Evolutionary conservation across 2,329 filamentous ascomycete species (phyloP).

Genomic region (Lasiodiplodia sp.): DNA sequence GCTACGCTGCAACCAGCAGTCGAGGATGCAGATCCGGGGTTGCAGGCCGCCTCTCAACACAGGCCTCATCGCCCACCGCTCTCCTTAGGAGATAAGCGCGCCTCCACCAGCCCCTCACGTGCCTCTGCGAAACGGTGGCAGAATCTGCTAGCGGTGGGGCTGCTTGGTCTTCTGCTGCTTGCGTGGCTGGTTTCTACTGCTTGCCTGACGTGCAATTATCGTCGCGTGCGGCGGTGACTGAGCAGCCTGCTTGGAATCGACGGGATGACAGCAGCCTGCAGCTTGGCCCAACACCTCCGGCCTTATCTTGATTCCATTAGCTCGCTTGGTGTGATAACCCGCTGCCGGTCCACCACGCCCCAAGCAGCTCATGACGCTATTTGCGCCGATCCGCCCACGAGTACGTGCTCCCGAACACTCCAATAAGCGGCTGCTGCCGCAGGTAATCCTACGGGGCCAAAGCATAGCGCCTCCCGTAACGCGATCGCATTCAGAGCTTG

Average conservation of each 20-base stretch:
- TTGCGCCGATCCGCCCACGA: background rate
- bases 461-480: background rate
- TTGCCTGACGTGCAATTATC: background rate
- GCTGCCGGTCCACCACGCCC: slow-evolving; percentile 8
- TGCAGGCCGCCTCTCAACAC: background rate
- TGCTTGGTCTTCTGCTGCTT: background rate
- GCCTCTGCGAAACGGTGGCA: background rate
- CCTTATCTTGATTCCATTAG: slow-evolving; percentile 28
- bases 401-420: background rate
- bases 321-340: slow-evolving; percentile 8
- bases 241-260: background rate
- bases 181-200: slow-evolving; percentile 13
- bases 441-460: background rate
- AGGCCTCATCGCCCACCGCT: slow-evolving; percentile 14
- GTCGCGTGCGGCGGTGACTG: background rate
- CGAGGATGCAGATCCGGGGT: slow-evolving; percentile 16
- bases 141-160: slow-evolving; percentile 5
- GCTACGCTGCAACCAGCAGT: slow-evolving; percentile 22
- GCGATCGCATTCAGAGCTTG: background rate
- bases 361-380: background rate
- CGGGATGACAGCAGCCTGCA: slow-evolving; percentile 21
- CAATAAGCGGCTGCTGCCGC: background rate
- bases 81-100: slow-evolving; percentile 6
- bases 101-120: slow-evolving; percentile 11
- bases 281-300: slow-evolving; percentile 16